A percentile compares a stretch with the other conserved stretches of the same genome.
Conservation (phyloP, 352 stramenopile genomes). For the Elongisporangium undulatum region DNA sequence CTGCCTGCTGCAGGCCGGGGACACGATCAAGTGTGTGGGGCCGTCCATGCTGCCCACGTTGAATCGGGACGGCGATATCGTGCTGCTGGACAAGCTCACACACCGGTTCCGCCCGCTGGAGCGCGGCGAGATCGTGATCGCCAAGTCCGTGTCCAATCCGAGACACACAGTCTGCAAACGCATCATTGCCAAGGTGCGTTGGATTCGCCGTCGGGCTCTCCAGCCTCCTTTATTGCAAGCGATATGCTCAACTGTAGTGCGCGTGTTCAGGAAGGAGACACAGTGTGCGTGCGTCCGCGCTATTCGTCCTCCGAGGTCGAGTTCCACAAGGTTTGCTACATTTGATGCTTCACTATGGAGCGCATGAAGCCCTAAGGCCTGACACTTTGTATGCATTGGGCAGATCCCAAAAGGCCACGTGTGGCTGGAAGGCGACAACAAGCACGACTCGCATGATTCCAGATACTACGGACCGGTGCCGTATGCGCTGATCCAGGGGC, state of each 20-base stretch:
- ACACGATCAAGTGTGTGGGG: constrained; percentile 86
- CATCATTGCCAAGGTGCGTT: constrained; percentile 64
- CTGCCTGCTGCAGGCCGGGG: constrained; percentile 61
- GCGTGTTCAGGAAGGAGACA: constrained; percentile 58
- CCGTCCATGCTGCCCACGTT: constrained; percentile 90
- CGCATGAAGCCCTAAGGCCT: not conserved
- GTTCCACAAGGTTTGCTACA: constrained; percentile 51
- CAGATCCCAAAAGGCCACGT: constrained; percentile 89
- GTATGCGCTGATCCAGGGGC: constrained; percentile 86
- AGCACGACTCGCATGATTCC: constrained; percentile 93
- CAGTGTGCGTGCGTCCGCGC: constrained; percentile 61
- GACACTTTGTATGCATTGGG: not conserved
- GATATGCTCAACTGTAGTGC: not conserved
- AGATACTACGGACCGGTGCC: constrained; percentile 94
- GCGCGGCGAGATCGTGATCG: constrained; percentile 86
- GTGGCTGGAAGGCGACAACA: constrained; percentile 98
- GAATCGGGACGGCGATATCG: constrained; percentile 86
- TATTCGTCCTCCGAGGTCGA: constrained; percentile 71
- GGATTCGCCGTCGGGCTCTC: not conserved
- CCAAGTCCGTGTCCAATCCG: constrained; percentile 83
- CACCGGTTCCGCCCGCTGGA: constrained; percentile 56
- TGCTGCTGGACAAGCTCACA: constrained; percentile 88
- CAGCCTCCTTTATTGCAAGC: not conserved
- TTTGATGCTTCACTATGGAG: not conserved
- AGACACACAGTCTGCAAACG: constrained; percentile 88